These are phyloP conservation scores for Leersia perrieri DNA, from an alignment of 176 grass and related monocot genomes.

Conservation along the genomic window DNA sequence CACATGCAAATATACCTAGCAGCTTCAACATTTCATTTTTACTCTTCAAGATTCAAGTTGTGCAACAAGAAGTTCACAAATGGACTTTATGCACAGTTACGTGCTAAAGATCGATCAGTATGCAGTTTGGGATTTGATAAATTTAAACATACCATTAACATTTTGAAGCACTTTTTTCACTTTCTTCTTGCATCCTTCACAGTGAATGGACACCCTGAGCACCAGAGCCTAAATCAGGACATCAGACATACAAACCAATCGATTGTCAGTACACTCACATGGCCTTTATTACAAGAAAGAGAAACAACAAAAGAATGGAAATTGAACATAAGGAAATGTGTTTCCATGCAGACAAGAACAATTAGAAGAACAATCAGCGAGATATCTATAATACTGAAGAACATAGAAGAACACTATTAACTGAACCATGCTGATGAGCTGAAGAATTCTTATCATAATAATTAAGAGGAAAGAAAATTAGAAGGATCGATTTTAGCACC, in stretches of 20 bases:
- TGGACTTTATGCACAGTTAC: neutral
- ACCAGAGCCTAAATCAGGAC: conserved; percentile 38
- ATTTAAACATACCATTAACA: conserved; percentile 34
- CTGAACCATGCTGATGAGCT: neutral
- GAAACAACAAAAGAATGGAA: neutral
- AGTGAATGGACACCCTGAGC: conserved; percentile 65
- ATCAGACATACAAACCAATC: neutral
- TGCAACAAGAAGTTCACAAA: neutral
- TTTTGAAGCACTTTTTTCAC: conserved; percentile 54
- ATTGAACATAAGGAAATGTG: neutral
- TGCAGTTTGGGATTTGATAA: neutral
- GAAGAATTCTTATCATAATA: neutral
- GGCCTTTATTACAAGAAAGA: neutral
- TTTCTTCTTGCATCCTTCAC: conserved; percentile 77
- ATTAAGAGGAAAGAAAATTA: neutral
- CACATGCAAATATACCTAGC: neutral
- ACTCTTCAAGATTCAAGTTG: neutral
- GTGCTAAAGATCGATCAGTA: neutral
- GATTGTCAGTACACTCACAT: conserved; percentile 7
- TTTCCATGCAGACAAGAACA: neutral
- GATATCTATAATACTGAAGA: neutral
- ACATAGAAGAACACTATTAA: neutral
- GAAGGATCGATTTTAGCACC: conserved; percentile 24
- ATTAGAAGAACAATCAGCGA: neutral
- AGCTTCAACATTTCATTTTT: neutral